Evolutionary conservation across 257 asterid species (phyloP).

Genomic region (Capsicum pubescens): DNA sequence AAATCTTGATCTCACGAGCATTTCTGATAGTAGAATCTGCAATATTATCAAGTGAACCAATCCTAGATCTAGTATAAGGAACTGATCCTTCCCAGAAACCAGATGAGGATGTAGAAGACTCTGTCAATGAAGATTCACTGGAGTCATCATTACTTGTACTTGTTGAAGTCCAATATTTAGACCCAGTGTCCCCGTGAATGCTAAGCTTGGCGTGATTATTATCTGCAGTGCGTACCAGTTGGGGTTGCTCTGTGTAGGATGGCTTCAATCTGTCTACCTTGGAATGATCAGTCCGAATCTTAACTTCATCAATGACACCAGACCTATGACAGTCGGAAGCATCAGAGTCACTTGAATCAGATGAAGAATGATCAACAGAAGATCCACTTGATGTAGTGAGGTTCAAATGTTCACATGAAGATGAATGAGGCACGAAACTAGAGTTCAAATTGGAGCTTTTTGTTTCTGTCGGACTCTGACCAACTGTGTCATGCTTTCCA

Average conservation of each 20-base stretch:
- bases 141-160: slow-evolving; percentile 43
- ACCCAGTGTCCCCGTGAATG: slow-evolving; percentile 32
- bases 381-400: slow-evolving; percentile 36
- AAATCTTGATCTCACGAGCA: slow-evolving; percentile 37
- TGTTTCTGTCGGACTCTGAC: slow-evolving; percentile 30
- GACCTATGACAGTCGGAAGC: slow-evolving; percentile 36
- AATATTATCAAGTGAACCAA: slow-evolving; percentile 37
- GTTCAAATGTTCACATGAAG: slow-evolving; percentile 42
- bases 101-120: slow-evolving; percentile 63
- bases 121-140: slow-evolving; percentile 50
- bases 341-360: slow-evolving; percentile 37
- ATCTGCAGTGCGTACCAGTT: slow-evolving; percentile 30
- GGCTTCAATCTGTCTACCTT: slow-evolving; percentile 39
- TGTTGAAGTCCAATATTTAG: slow-evolving; percentile 47
- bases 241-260: slow-evolving; percentile 39
- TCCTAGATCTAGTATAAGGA: slow-evolving; percentile 49
- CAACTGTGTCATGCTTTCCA: slow-evolving; percentile 31
- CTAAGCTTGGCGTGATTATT: slow-evolving; percentile 31
- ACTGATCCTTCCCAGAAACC: slow-evolving; percentile 71
- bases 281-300: slow-evolving; percentile 27
- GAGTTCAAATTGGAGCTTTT: slow-evolving; percentile 30
- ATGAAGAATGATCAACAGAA: slow-evolving; percentile 37
- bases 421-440: slow-evolving; percentile 31
- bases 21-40: slow-evolving; percentile 36
- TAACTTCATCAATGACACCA: slow-evolving; percentile 4